Evolutionary conservation across 179 eudicot species (phyloP).

Genomic region (Heliamphora pulchella): DNA sequence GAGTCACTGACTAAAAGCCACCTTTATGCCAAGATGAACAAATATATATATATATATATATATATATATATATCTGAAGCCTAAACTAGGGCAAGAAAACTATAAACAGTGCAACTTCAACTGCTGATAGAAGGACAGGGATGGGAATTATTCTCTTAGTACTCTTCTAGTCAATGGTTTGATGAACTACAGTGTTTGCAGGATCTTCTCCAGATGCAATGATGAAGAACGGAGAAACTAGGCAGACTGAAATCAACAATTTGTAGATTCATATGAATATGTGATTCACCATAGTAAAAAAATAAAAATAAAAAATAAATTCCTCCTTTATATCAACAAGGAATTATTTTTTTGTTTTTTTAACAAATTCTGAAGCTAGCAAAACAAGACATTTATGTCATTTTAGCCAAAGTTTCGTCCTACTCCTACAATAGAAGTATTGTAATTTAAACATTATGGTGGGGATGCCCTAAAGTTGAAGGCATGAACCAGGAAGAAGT

Average conservation of each 20-base stretch:
- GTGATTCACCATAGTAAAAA: too few species aligned
- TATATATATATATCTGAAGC: neutral
- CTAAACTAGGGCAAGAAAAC: neutral
- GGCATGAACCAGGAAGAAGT: neutral
- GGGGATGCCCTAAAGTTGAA: neutral
- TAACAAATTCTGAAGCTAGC: neutral
- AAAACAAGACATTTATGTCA: neutral
- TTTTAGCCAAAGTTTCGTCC: neutral
- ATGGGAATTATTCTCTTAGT: neutral
- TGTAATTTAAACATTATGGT: neutral
- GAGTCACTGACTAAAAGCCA: neutral
- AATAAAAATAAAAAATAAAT: neutral
- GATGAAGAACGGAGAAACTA: neutral
- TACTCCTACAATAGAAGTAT: neutral
- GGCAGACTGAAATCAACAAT: too few species aligned
- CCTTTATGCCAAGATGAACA: slow-evolving; percentile 8
- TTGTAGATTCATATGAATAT: too few species aligned
- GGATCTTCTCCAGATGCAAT: neutral
- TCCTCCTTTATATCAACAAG: neutral
- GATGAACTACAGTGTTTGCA: neutral
- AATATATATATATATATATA: neutral
- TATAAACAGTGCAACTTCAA: neutral
- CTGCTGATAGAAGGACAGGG: neutral
- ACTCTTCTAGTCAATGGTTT: neutral
- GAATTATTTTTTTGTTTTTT: neutral